phyloP scores from a whole-genome alignment of 208 protist species.

The Strigomonas culicis region DNA sequence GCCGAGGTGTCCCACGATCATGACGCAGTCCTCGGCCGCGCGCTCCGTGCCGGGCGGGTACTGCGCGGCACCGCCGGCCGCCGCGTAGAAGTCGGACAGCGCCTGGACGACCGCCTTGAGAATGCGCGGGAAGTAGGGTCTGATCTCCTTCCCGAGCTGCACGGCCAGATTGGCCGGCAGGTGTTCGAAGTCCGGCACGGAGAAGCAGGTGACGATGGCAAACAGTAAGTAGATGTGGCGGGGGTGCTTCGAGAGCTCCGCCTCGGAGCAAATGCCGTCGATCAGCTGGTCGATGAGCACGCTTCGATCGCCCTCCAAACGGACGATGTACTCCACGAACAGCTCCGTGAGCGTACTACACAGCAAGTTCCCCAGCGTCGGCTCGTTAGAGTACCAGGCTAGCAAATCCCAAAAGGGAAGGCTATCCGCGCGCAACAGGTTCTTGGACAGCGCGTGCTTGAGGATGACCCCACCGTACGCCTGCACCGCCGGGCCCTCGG shows the following conservation, averaged over 20 bases:
- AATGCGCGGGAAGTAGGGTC: conserved; percentile 19
- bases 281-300: conserved; percentile 11
- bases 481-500: conserved; percentile 50
- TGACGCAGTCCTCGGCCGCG: conserved; percentile 31
- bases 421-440: conserved; percentile 17
- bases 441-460: conserved; percentile 33
- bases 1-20: conserved; percentile 27
- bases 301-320: conserved; percentile 19
- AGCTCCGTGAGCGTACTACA: conserved; percentile 50
- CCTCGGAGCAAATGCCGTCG: neutral
- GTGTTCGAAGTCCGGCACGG: conserved; percentile 49
- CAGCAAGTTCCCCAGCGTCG: conserved; percentile 42
- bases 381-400: conserved; percentile 66
- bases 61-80: conserved; percentile 29
- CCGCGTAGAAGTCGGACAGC: conserved; percentile 57
- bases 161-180: conserved; percentile 49
- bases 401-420: conserved; percentile 65
- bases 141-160: conserved; percentile 22
- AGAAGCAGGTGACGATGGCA: conserved; percentile 27
- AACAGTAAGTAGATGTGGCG: conserved; percentile 45
- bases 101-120: conserved; percentile 35
- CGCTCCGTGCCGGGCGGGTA: conserved; percentile 24
- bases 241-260: conserved; percentile 12
- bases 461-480: conserved; percentile 80
- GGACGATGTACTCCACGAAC: conserved; percentile 57